Conservation (phyloP, 164 flowering plant species). For the Aristolochia californica region DNA sequence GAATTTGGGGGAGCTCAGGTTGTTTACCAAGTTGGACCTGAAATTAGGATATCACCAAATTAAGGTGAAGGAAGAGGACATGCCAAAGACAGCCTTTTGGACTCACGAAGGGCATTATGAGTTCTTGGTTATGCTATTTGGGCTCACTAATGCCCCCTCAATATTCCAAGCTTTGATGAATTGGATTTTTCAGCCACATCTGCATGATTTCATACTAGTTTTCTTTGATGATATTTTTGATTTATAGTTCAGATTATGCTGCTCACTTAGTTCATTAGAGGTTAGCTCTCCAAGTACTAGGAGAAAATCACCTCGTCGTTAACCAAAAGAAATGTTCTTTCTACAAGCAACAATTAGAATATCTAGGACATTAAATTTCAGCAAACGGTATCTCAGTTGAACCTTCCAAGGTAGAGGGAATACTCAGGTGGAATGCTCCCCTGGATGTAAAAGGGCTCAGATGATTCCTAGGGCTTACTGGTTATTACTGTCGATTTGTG, state of each 20-base stretch:
- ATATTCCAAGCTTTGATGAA: too few species aligned
- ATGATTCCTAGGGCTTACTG: background rate
- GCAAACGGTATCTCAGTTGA: too few species aligned
- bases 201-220: background rate
- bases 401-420: too few species aligned
- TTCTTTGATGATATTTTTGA: background rate
- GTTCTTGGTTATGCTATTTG: too few species aligned
- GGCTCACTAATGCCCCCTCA: too few species aligned
- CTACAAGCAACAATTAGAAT: background rate
- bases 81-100: background rate
- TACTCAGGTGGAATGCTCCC: background rate
- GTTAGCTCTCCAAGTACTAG: background rate
- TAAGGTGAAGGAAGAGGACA: background rate
- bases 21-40: background rate
- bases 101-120: too few species aligned
- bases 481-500: background rate
- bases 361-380: background rate
- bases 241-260: background rate
- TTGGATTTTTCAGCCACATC: too few species aligned
- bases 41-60: background rate
- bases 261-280: background rate
- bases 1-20: background rate
- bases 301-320: background rate
- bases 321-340: too few species aligned
- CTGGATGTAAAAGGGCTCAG: background rate